Base-by-base conservation (phyloP, 768 basidiomycete species). In the Mycena polygramma region DNA sequence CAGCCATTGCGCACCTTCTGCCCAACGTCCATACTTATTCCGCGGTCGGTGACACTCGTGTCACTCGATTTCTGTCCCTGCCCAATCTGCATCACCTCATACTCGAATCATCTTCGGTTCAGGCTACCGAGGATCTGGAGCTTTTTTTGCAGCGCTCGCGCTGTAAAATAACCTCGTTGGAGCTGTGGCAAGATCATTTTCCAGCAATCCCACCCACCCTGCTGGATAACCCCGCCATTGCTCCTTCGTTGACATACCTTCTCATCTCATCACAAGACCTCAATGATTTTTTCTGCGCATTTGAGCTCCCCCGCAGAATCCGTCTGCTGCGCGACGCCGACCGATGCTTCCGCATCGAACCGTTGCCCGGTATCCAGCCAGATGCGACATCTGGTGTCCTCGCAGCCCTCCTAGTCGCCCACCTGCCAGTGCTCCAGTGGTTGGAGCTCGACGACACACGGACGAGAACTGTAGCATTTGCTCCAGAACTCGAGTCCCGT, bases 311-410 rank as follows among this genome's bases (percentile, higher is more conserved):
- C 14, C n/a, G 30, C 0, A n/a, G 19, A 13, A 8, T 62, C 13
- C 20, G 14, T 5, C 46, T 62, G 8, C 39, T 63, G 7, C 63
- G 53, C 15, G 41, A 17, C 15, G 53, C 36, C 2, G 63, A 64
- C 30, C 63, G 53, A n/a, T 65, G 54, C 45, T 65, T 57, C 26
- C 26, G 45, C 2, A 65, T 65, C 9, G 63, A 65, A 8, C 24
- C 10, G 1, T 4, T 65, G 11, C 54, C 53, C 1, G 45, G 30
- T 4, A 30, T 57, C 10, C 4, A 22, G 2, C 2, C 1, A 0
- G 37, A 41, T 11, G 7, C 10, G 5, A 52, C 35, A 3, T 39
- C 36, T 0, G 63, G 63, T 0, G 14, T 36, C 4, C 20, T 57
- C 7, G 43, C 45, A 0, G 20, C 4, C 3, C 1, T 65, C 1